phyloP scores from a whole-genome alignment of 2,329 filamentous ascomycete species.

The Pseudogymnoascus pannorum region DNA sequence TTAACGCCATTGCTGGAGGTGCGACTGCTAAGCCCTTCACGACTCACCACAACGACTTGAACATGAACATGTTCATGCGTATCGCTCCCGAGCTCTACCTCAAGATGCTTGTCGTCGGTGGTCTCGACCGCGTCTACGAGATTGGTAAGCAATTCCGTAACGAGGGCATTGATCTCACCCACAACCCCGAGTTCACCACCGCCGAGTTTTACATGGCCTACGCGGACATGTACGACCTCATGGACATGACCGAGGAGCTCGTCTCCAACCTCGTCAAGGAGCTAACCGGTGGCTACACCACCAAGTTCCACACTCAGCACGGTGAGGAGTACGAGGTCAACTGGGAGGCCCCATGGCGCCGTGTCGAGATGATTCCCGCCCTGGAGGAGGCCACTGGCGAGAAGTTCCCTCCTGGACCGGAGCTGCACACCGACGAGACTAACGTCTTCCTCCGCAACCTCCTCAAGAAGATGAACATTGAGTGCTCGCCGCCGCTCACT shows the following conservation, averaged over 20 bases:
- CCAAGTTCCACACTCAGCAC: conserved; percentile 76
- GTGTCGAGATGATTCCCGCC: conserved; percentile 91
- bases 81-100: conserved; percentile 93
- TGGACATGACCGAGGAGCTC: conserved; percentile 87
- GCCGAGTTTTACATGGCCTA: conserved; percentile 97
- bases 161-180: conserved; percentile 82
- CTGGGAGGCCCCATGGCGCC: conserved; percentile 91
- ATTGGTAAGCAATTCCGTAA: conserved; percentile 95
- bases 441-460: conserved; percentile 79
- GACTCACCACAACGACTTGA: conserved; percentile 91
- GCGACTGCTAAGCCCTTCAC: conserved; percentile 92
- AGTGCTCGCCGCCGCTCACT: conserved; percentile 83
- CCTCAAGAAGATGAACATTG: conserved; percentile 82
- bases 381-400: conserved; percentile 85
- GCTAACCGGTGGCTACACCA: conserved; percentile 77
- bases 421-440: conserved; percentile 82
- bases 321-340: conserved; percentile 88
- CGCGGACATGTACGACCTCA: conserved; percentile 83
- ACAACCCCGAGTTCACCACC: conserved; percentile 98
- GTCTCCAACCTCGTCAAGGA: conserved; percentile 85
- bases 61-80: conserved; percentile 92
- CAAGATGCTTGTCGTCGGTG: conserved; percentile 93
- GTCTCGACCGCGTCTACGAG: conserved; percentile 90
- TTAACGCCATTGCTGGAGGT: conserved; percentile 91
- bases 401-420: conserved; percentile 84